Base-by-base conservation (phyloP, 2,329 filamentous ascomycete genomes). In the Tolypocladium ophioglossoides region DNA sequence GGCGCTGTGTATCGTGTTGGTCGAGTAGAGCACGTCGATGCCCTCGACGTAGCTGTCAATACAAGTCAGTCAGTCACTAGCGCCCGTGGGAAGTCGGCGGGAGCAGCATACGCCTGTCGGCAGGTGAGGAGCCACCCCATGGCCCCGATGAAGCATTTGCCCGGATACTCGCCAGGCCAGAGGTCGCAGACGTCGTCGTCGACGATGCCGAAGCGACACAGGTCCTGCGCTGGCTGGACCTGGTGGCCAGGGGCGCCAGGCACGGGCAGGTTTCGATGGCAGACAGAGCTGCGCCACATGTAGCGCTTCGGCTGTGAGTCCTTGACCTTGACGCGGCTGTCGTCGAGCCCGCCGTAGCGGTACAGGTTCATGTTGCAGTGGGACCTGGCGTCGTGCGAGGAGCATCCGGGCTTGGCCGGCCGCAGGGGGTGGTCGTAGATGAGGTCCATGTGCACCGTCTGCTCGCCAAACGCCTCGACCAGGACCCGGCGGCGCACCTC, bases 401-500 rank as follows among this genome's bases (percentile, higher is more conserved):
- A 2, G 46, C 14, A 22, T 4, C 41, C 11, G 11, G 27, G 20
- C 14, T 20, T 38, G 37, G 37, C 4, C 38, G 54, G 34, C 34
- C 12, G 34, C 34, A 16, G 34, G 12, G 34, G 34, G 14, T 35
- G 38, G 7, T 49, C 46, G 30, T 37, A 49, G 30, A 37, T 44
- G 34, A 65, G 54, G 53, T 64, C 64, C 57, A 66, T 57, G 52
- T 65, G 61, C 2, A 64, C 39, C 8, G 55, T 61, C 9, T 52
- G 57, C 4, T 57, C 52, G 30, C 63, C 62, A 54, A 64, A 64
- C 11, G 62, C 63, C 8, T 56, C 57, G 3, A 55, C 44, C 16
- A 64, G 52, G 49, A 71, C 63, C 56, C 63, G 63, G 50, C 61
- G 64, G 20, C 70, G 64, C 8, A 72, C 62, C 57, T 71, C 68